Conservation (phyloP, 192 early-diverging fungal species). For the Obelidium mucronatum region DNA sequence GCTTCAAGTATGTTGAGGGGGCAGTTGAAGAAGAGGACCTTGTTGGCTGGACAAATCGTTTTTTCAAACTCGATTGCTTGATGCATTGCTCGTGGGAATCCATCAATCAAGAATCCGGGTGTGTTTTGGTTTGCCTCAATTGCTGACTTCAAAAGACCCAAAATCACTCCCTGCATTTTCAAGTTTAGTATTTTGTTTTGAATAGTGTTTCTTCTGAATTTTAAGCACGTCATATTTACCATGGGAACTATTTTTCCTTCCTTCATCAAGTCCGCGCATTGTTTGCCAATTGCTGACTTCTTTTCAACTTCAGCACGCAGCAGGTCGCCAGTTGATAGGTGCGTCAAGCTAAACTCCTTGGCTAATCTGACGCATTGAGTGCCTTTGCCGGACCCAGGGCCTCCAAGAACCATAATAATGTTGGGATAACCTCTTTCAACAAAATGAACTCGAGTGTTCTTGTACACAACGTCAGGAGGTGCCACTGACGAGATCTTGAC, state of each 20-base stretch:
- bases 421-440: constrained; percentile 9
- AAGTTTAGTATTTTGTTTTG: neutral
- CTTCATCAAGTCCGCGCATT: constrained; percentile 87
- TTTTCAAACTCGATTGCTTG: constrained; percentile 63
- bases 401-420: constrained; percentile 34
- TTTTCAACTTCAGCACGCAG: constrained; percentile 84
- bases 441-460: constrained; percentile 36
- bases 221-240: constrained; percentile 34
- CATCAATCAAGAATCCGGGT: constrained; percentile 66
- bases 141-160: constrained; percentile 79
- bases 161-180: constrained; percentile 66
- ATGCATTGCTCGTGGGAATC: constrained; percentile 69
- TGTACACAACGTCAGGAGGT: constrained; percentile 48
- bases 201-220: neutral
- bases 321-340: constrained; percentile 95
- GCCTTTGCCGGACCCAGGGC: constrained; percentile 63
- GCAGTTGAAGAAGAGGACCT: constrained; percentile 57
- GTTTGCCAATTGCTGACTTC: constrained; percentile 64
- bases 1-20: constrained; percentile 54
- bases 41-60: constrained; percentile 42
- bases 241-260: constrained; percentile 96
- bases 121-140: constrained; percentile 70
- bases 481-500: constrained; percentile 51
- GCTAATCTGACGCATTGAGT: constrained; percentile 89
- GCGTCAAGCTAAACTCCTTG: constrained; percentile 88